Conservation (phyloP, 2,329 filamentous ascomycete species). For the Dactylonectria macrodidyma region DNA sequence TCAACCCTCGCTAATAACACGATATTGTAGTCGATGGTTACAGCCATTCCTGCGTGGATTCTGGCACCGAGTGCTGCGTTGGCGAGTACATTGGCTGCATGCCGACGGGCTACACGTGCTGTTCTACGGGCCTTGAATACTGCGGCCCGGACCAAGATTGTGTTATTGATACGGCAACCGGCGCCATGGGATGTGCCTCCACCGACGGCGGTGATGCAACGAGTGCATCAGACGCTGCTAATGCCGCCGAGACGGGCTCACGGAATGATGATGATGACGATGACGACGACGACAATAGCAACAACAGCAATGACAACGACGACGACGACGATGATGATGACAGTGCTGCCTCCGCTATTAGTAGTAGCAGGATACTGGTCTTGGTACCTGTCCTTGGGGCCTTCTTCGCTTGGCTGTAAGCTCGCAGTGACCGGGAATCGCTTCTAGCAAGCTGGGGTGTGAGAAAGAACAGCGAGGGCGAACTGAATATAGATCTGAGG, state of each 20-base stretch:
- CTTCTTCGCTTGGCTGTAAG: slow-evolving; percentile 27
- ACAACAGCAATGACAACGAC: not conserved
- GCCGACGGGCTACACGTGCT: slow-evolving; percentile 37
- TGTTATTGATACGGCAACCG: slow-evolving; percentile 15
- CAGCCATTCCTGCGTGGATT: slow-evolving; percentile 29
- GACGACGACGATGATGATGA: slow-evolving; percentile 15
- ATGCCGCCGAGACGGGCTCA: slow-evolving; percentile 25
- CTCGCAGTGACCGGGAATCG: not conserved
- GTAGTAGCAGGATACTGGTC: slow-evolving; percentile 12
- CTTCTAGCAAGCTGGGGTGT: not conserved
- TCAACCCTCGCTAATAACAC: slow-evolving; percentile 8
- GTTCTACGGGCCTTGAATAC: slow-evolving; percentile 35
- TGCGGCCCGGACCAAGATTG: slow-evolving; percentile 34
- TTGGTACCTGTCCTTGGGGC: slow-evolving; percentile 25
- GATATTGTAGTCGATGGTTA: slow-evolving; percentile 23
- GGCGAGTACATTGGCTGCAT: slow-evolving; percentile 37
- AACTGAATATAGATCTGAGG: not conserved
- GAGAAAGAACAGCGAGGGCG: not conserved
- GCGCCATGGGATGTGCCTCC: not conserved
- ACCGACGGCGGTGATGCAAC: slow-evolving; percentile 4
- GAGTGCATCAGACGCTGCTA: slow-evolving; percentile 17
- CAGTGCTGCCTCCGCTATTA: slow-evolving; percentile 9
- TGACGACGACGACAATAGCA: not conserved
- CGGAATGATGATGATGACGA: not conserved
- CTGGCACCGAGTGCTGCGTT: slow-evolving; percentile 33